Percentiles rank a stretch among this genome's conserved stretches.
Conservation (phyloP, 176 grass and related monocot species). For the Cymbopogon citratus region DNA sequence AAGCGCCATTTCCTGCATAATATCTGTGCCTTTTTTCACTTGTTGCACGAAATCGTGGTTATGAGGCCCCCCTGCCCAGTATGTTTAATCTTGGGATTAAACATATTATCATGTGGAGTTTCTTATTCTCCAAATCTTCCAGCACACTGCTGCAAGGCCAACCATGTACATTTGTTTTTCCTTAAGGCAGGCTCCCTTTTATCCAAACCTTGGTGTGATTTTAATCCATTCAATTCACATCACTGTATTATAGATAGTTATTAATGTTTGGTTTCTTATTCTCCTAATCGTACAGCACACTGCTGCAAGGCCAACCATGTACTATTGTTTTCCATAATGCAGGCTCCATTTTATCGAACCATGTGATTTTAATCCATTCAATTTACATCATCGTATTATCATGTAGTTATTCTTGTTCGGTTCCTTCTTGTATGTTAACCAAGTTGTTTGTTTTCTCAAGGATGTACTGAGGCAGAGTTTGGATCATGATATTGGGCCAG, state of each 20-base stretch:
- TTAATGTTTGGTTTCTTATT: not conserved
- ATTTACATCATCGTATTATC: not conserved
- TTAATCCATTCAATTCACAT: not conserved
- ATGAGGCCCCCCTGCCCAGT: not conserved
- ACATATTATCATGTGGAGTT: too few relatives aligned
- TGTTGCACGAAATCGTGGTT: not conserved
- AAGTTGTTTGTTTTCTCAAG: conserved; percentile 34
- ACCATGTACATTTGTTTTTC: not conserved
- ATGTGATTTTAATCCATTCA: not conserved
- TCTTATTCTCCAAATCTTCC: not conserved
- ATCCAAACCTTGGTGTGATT: not conserved
- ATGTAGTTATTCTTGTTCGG: not conserved
- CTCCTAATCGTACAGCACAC: not conserved
- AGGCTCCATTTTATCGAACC: not conserved
- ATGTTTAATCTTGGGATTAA: not conserved
- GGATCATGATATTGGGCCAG: conserved; percentile 80
- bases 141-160: not conserved
- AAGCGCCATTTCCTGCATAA: not conserved
- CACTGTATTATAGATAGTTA: not conserved
- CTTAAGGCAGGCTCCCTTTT: not conserved
- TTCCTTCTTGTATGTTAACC: conserved; percentile 15
- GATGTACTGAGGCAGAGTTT: conserved; percentile 74
- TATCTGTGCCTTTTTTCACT: not conserved
- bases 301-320: not conserved
- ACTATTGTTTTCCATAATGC: not conserved